Conservation (phyloP, 2,329 filamentous ascomycete genomes). For the Colletotrichum cordylinicola region DNA sequence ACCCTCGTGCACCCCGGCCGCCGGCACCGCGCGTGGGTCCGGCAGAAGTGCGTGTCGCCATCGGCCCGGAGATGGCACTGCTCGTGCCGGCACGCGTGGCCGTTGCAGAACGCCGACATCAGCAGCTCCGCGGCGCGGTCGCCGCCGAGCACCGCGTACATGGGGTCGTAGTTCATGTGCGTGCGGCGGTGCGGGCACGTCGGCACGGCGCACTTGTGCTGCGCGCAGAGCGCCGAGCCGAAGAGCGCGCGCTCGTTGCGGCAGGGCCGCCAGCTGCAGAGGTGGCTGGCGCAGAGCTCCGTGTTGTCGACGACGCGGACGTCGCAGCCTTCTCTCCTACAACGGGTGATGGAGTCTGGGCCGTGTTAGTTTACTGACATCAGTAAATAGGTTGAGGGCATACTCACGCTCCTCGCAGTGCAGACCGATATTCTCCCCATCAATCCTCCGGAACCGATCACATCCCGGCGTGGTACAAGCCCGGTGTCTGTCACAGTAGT, state of each 20-base stretch:
- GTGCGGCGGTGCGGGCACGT: conserved; percentile 21
- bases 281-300: conserved; percentile 25
- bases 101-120: conserved; percentile 11
- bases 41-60: not conserved
- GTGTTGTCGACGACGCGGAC: conserved; percentile 4
- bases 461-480: conserved; percentile 15
- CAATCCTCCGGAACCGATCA: not conserved
- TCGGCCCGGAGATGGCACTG: not conserved
- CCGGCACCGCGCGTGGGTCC: conserved; percentile 5
- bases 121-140: not conserved
- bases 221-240: conserved; percentile 24
- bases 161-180: not conserved
- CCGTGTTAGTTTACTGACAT: not conserved
- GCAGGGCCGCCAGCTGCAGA: conserved; percentile 29
- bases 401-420: conserved; percentile 30
- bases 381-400: not conserved
- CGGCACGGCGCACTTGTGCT: conserved; percentile 28
- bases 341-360: conserved; percentile 8
- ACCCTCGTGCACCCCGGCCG: not conserved
- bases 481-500: conserved; percentile 29
- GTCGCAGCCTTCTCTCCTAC: conserved; percentile 7
- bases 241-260: not conserved
- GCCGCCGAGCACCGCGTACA: not conserved
- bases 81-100: conserved; percentile 11
- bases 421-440: conserved; percentile 18